Conservation (phyloP, 2,329 filamentous ascomycete species). For the Lachnellula hyalina region DNA sequence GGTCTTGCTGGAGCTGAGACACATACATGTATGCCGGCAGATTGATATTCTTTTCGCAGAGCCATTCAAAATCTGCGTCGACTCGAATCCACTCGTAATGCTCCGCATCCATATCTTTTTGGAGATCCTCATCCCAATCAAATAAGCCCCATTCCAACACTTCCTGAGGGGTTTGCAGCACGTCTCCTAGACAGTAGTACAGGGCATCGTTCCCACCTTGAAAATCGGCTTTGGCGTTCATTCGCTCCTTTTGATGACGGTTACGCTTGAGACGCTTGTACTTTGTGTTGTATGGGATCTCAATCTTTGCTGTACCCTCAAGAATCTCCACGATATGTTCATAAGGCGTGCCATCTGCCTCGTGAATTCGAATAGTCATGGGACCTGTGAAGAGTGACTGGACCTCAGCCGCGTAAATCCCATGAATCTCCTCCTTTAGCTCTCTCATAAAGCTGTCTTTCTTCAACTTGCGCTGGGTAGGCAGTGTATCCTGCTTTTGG, state of each 20-base stretch:
- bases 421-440: conserved; percentile 70
- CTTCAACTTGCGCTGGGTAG: conserved; percentile 50
- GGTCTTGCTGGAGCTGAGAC: conserved; percentile 93
- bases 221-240: conserved; percentile 53
- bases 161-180: conserved; percentile 78
- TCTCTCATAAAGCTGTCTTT: conserved; percentile 77
- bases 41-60: conserved; percentile 71
- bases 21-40: conserved; percentile 98
- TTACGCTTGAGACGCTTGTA: conserved; percentile 96
- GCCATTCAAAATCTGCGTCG: conserved; percentile 98
- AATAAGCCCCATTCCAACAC: conserved; percentile 75
- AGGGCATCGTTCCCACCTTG: conserved; percentile 75
- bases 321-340: conserved; percentile 97
- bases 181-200: conserved; percentile 87
- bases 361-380: conserved; percentile 96
- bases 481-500: conserved; percentile 56
- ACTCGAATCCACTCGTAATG: conserved; percentile 98
- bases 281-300: conserved; percentile 98
- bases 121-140: conserved; percentile 86
- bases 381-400: conserved; percentile 87
- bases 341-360: conserved; percentile 96
- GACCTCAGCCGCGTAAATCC: conserved; percentile 62
- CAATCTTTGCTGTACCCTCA: conserved; percentile 76
- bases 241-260: conserved; percentile 73
- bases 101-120: conserved; percentile 88